Base-by-base conservation (phyloP, 2,329 filamentous ascomycete genomes). In the Calonectria naviculata region DNA sequence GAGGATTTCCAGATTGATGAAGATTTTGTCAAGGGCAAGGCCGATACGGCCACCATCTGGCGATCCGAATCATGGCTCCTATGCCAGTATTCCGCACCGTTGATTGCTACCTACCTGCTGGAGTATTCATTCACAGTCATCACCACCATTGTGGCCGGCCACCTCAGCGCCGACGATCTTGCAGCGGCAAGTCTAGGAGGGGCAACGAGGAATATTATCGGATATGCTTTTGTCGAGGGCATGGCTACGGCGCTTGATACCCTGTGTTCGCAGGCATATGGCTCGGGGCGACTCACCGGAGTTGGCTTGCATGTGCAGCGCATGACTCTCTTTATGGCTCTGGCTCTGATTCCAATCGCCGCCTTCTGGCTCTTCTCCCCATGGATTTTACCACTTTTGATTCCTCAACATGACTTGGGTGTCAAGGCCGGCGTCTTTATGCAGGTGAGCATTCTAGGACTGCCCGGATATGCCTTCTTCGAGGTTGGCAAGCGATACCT, bases 141-240 rank as follows among this genome's bases (percentile, higher is more conserved):
- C 66, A 87, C 86, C 2, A 87, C 87, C 26, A 84, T 88, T 46
- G 85, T 87, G 1, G 87, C 86, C 0, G 87, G 88, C 1, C 87
- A 87, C 74, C 83, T 89, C 12, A 85, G 87, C 21, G 86, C 87
- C 3, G 84, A 87, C 72, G 87, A 88, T 66, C 79, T 90, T 8
- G 88, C 86, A 1, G 88, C 87, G 0, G 86, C 88, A 0, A 87
- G 85, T 65, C 77, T 89, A 17, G 87, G 86, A 24, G 84, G 86
- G n/a, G 89, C 87, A 54, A 89, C 87, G 0, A 86, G 88, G 73
- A 89, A 87, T 69, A 89, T 90, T 63, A 82, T 87, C 7, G 88
- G 88, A 1, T 84, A 86, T 21, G 85, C 88, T 0, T 80, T 87
- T 21, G 75, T 76, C 28, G 76, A 78, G 60, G 76, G 76, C 44